Base-by-base conservation (phyloP, 169 alveolate genomes). In the Eimeria maxima region DNA sequence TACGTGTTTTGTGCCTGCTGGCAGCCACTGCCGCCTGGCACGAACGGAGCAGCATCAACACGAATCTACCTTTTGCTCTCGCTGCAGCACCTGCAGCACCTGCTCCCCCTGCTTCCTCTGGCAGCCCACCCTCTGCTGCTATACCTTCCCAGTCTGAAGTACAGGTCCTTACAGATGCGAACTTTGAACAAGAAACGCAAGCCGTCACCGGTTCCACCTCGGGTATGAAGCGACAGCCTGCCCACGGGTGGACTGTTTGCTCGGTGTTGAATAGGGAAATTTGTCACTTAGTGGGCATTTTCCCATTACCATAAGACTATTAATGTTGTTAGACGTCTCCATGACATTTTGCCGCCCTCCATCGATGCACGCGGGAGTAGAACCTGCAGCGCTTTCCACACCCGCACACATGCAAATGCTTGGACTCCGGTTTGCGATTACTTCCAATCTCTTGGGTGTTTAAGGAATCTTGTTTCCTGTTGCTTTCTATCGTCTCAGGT, bases 141-240 rank as follows among this genome's bases (percentile, higher is more conserved):
- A 53, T 81, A 10, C 45, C 53, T n/a, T n/a, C 93, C 38, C 69
- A 67, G 4, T 29, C 69, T 0, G 94, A 29, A 42, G 96, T 94
- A 7, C 83, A 69, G 86, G 90, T 81, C 45, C 96, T 94, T 3
- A 94, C 96, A n/a, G 96, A 94, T 50, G 93, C 96, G 16, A 94
- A 29, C 69, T 94, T 94, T 57, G 96, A 94, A 44, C 96, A 83
- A 71, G 96, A 94, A 84, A 94, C 96, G 47, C 96, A 94, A 44
- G 96, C 96, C 20, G 76, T 89, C 42, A 94, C 96, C 29, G 96
- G 96, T 38, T 88, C 94, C 67, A 94, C 96, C 33, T 65, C 96
- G 50, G 96, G 96, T 94, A 57, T 27, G 94, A 29, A 7, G 57
- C 38, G 74, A 11, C 73, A 27, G 57, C 27, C 50, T 29, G 65